Base-by-base conservation (phyloP, 352 stramenopile genomes). In the Phytophthora ohioensis region DNA sequence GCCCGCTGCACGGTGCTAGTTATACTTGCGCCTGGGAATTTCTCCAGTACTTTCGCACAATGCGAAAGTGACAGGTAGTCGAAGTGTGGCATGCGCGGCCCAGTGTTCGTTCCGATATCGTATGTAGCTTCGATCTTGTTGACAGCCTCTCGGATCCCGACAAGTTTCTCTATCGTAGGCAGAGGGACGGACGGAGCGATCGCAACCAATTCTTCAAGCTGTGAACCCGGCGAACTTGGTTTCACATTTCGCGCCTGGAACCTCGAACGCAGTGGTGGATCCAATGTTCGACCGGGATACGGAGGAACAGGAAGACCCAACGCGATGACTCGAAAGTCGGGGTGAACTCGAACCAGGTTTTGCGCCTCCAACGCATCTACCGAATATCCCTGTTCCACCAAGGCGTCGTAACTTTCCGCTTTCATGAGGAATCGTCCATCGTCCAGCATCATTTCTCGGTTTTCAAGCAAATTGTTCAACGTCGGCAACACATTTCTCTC, bases 391-490 rank as follows among this genome's bases (percentile, higher is more conserved):
- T 77, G 71, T 4, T 73, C 71, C 3, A 93, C 64, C 36, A 94
- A 68, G 5, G 87, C 85, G 36, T 94, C 87, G 42, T 85, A 94
- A 46, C 84, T 94, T 62, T 92, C 86, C 3, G 87, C 85, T 60
- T 93, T 92, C 85, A 99, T 91, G 9, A 99, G 80, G 47, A 98
- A 96, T 6, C 85, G 84, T 4, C 96, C 96, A 73, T 99, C 96
- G 57, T 99, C 97, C 35, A 99, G 76, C 31, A 88, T 92, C 81
- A 99, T 95, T 59, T 99, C 95, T 56, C 97, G 76, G 73, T 99
- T 98, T 73, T 99, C 97, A 7, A 99, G 80, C 35, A 99, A 68
- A 72, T 99, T 99, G 73, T 99, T 99, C 11, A 99, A 73, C n/a
- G 96, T 98, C 0, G 97, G 97, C 34, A 99, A 78, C 2, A 99